Evolutionary conservation across 208 protist genomes (phyloP).

Genomic region (Acanthamoeba sp.): DNA sequence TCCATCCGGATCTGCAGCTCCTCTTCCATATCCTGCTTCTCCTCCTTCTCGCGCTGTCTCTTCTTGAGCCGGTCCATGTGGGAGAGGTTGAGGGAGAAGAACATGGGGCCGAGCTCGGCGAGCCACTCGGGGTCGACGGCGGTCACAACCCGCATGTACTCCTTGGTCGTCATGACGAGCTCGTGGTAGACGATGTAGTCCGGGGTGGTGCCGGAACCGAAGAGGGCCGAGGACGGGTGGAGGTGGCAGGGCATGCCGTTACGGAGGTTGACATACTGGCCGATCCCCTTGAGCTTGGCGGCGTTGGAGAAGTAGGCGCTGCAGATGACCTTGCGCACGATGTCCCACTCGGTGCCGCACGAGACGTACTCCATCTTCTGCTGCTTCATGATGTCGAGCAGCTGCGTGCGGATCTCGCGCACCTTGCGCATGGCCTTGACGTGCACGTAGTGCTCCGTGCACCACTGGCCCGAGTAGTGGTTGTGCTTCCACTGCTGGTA

Average conservation of each 20-base stretch:
- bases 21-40: slow-evolving; percentile 73
- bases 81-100: slow-evolving; percentile 85
- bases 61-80: slow-evolving; percentile 64
- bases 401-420: slow-evolving; percentile 76
- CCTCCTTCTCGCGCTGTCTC: slow-evolving; percentile 68
- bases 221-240: slow-evolving; percentile 87
- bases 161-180: slow-evolving; percentile 84
- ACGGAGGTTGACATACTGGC: slow-evolving; percentile 88
- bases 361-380: slow-evolving; percentile 94
- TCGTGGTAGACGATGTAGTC: slow-evolving; percentile 90
- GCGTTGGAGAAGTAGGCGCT: slow-evolving; percentile 99
- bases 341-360: slow-evolving; percentile 95
- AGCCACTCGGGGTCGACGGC: slow-evolving; percentile 87
- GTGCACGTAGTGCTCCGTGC: slow-evolving; percentile 98
- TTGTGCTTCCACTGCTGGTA: slow-evolving; percentile 93
- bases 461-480: slow-evolving; percentile 96
- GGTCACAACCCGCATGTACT: slow-evolving; percentile 88
- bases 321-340: slow-evolving; percentile 96
- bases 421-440: slow-evolving; percentile 79
- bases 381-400: slow-evolving; percentile 93
- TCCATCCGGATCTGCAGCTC: slow-evolving; percentile 37
- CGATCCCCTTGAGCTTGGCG: slow-evolving; percentile 91
- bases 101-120: slow-evolving; percentile 89
- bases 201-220: slow-evolving; percentile 77
- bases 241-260: slow-evolving; percentile 81